These are phyloP conservation scores for Cucurbita ficifolia DNA, from an alignment of 306 rosid genomes.

Conservation along the genomic window DNA sequence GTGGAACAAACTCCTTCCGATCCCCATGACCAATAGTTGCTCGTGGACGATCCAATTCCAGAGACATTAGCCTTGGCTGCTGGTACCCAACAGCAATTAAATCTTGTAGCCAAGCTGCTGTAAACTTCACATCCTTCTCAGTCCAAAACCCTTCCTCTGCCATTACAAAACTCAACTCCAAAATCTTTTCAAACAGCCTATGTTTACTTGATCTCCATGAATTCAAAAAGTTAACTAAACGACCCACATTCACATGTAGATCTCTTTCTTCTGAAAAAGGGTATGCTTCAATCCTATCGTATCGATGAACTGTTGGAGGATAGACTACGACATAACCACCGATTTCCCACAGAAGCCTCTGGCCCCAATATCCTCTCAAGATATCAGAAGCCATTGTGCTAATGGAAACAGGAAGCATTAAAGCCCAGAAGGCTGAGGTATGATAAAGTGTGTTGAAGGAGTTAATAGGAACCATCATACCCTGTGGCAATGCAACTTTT, in stretches of 20 bases:
- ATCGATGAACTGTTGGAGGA: slow-evolving; percentile 83
- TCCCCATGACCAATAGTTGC: slow-evolving; percentile 84
- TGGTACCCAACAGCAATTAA: slow-evolving; percentile 84
- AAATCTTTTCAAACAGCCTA: slow-evolving; percentile 60
- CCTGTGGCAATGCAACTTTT: slow-evolving; percentile 88
- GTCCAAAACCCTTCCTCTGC: slow-evolving; percentile 94
- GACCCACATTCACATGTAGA: slow-evolving; percentile 90
- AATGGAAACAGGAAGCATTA: slow-evolving; percentile 96
- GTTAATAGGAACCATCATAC: slow-evolving; percentile 78
- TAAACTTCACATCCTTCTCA: slow-evolving; percentile 72
- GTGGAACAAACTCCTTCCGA: slow-evolving; percentile 65
- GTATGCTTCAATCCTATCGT: slow-evolving; percentile 65
- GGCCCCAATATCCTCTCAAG: slow-evolving; percentile 96
- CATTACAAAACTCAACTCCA: slow-evolving; percentile 77
- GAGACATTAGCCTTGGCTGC: slow-evolving; percentile 86
- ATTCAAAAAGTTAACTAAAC: slow-evolving; percentile 53
- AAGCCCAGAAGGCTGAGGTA: slow-evolving; percentile 83
- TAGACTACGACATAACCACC: slow-evolving; percentile 82
- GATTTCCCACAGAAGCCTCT: slow-evolving; percentile 92
- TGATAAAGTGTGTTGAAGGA: slow-evolving; percentile 85
- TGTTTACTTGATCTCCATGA: slow-evolving; percentile 77
- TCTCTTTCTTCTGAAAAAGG: slow-evolving; percentile 94
- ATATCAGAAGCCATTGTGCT: slow-evolving; percentile 95
- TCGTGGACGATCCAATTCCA: slow-evolving; percentile 75
- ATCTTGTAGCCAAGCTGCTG: slow-evolving; percentile 97